phyloP scores from a whole-genome alignment of 768 basidiomycete genomes.

The Butyriboletus loyo region DNA sequence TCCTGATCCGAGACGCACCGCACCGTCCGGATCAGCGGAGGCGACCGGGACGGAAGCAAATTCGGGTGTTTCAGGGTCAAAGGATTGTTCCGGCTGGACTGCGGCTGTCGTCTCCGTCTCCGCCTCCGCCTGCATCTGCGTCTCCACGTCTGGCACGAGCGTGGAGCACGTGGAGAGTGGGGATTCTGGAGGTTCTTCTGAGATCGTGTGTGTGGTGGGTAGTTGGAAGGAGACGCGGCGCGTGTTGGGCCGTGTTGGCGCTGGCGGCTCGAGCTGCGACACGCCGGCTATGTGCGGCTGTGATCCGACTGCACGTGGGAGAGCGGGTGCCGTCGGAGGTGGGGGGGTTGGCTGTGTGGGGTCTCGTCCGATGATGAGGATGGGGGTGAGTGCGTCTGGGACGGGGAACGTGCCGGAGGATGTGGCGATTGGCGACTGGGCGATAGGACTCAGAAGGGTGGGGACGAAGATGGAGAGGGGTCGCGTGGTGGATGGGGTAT shows the following conservation, averaged over 20 bases:
- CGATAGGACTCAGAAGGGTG: background rate
- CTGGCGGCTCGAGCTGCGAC: background rate
- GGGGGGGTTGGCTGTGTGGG: background rate
- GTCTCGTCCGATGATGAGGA: conserved; percentile 15
- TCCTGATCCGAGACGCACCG: background rate
- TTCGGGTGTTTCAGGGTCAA: background rate
- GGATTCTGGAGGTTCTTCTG: background rate
- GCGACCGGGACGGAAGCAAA: background rate
- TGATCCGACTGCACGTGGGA: background rate
- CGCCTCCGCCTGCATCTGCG: background rate
- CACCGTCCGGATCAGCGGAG: background rate
- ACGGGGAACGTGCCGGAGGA: background rate
- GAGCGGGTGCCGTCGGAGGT: background rate
- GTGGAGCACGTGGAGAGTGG: conserved; percentile 16
- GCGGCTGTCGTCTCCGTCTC: background rate
- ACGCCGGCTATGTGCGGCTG: background rate
- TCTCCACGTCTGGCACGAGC: background rate
- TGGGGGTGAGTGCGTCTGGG: background rate
- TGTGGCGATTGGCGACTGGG: background rate
- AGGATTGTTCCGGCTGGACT: background rate
- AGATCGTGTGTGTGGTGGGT: background rate
- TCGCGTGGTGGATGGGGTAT: background rate
- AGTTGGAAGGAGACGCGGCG: conserved; percentile 12
- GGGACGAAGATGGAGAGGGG: background rate
- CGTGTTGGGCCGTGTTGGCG: background rate